These are phyloP conservation scores for Fusarium hainanense DNA, from an alignment of 2,329 filamentous ascomycete genomes.

Conservation along the genomic window DNA sequence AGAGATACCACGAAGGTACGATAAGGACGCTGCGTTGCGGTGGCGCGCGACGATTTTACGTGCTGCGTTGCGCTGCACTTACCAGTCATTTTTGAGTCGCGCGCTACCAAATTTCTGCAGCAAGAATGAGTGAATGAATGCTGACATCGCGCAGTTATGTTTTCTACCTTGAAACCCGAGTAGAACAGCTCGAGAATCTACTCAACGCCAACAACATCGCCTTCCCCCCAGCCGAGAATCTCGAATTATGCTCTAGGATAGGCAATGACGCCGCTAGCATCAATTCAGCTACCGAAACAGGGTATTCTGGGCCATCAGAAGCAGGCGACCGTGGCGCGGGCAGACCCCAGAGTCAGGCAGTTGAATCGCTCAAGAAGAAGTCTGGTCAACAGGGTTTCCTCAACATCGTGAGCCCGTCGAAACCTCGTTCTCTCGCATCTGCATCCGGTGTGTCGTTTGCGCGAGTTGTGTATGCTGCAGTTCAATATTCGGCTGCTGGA, in stretches of 20 bases:
- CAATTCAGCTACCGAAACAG: slow-evolving; percentile 49
- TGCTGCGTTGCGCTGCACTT: background rate
- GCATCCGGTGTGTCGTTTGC: slow-evolving; percentile 95
- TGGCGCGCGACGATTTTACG: slow-evolving; percentile 16
- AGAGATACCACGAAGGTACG: slow-evolving; percentile 91
- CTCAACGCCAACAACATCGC: slow-evolving; percentile 75
- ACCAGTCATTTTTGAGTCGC: background rate
- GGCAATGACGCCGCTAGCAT: slow-evolving; percentile 52
- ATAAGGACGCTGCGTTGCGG: slow-evolving; percentile 46
- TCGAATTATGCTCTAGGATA: slow-evolving; percentile 71
- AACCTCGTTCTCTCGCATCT: slow-evolving; percentile 84
- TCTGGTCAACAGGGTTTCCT: slow-evolving; percentile 64
- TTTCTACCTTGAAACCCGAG: slow-evolving; percentile 89
- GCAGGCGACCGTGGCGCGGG: slow-evolving; percentile 38
- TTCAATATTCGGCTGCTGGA: slow-evolving; percentile 76
- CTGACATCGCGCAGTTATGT: slow-evolving; percentile 74
- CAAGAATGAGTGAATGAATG: slow-evolving; percentile 4
- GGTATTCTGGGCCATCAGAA: slow-evolving; percentile 52
- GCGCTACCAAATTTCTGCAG: background rate
- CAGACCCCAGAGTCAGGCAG: slow-evolving; percentile 47
- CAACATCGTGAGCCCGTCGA: slow-evolving; percentile 80
- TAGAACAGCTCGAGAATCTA: slow-evolving; percentile 83
- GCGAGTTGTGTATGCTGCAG: slow-evolving; percentile 90
- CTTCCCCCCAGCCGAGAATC: slow-evolving; percentile 76
- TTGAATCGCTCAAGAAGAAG: slow-evolving; percentile 53